Evolutionary conservation across 352 stramenopile genomes (phyloP), one percentile per base, ranked within the genome.

Genomic region (Pythium phragmitis): DNA sequence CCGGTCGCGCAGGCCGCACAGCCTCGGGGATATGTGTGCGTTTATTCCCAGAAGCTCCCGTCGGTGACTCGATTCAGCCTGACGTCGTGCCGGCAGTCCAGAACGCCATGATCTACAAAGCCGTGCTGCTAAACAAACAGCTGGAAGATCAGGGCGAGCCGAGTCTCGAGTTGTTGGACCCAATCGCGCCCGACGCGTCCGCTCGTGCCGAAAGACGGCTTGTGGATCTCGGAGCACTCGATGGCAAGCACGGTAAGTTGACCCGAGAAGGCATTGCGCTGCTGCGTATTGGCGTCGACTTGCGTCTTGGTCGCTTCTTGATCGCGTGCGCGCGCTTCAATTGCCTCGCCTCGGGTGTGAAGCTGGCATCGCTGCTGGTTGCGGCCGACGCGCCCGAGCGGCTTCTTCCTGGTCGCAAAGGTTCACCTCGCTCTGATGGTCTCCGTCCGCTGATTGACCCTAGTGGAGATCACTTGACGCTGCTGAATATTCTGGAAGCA

Each of bases 21-120:
- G 49, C 63, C 1, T 65, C 51, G 0, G 67, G 67, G 5, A 74
- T 74, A 21, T 74, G 67, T 28, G 26, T 74, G n/a, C 63, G 67
- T 26, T 26, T 74, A 5, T 74, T 50, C 21, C 42, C 56, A 9
- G 57, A 68, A 26, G n/a, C 53, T 4, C 56, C 17, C 6, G 45
- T 49, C 13, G 39, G 39, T 14, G 39, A 46, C 2, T 46, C 39
- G 39, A 46, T 17, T 48, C 60, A 52, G 37, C 26, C 34, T 11
- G 42, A 43, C 12, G n/a, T 50, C 5, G 47, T 43, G 8, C 67
- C 61, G n/a, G 63, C n/a, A 13, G 58, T 67, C 9, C 49, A 65
- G 19, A 63, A 64, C 30, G 19, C 62, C 4, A 70, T 70, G 57
- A 74, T 74, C 33, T 70, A 74, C 67, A 74, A 73, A 34, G 62